Conservation (phyloP, 2,329 filamentous ascomycete genomes). For the Cladophialophora exuberans region DNA sequence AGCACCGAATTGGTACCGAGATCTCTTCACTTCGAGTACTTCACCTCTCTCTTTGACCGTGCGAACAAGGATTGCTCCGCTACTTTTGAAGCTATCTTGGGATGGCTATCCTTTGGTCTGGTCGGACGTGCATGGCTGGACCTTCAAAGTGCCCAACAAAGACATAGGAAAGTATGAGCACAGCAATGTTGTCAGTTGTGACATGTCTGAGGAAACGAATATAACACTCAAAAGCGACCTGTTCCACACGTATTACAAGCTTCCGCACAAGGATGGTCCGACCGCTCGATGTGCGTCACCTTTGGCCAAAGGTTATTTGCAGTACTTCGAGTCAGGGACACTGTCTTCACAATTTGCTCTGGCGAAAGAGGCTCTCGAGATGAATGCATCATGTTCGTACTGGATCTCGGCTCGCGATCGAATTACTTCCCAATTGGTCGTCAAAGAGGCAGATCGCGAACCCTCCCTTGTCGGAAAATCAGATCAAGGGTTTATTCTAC, state of each 20-base stretch:
- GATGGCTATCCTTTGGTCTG: constrained; percentile 87
- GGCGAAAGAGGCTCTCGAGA: constrained; percentile 92
- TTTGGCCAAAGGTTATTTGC: constrained; percentile 85
- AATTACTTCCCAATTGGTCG: constrained; percentile 93
- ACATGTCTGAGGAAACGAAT: constrained; percentile 76
- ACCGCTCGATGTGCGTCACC: constrained; percentile 81
- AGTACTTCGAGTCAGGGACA: constrained; percentile 87
- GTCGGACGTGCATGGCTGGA: constrained; percentile 94
- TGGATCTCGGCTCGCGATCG: constrained; percentile 96
- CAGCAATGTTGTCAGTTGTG: constrained; percentile 73
- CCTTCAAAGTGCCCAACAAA: constrained; percentile 72
- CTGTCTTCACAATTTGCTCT: constrained; percentile 86
- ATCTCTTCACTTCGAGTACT: constrained; percentile 73
- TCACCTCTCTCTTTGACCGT: constrained; percentile 76
- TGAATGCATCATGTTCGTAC: constrained; percentile 98
- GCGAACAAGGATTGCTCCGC: constrained; percentile 81
- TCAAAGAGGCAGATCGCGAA: constrained; percentile 71
- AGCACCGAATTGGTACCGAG: constrained; percentile 95
- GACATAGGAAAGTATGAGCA: constrained; percentile 68
- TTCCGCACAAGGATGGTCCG: constrained; percentile 95
- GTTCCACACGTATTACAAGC: constrained; percentile 77
- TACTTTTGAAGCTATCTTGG: constrained; percentile 84
- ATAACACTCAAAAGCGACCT: constrained; percentile 67
- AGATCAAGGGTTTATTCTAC: constrained; percentile 80
- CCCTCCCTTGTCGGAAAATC: constrained; percentile 32